phyloP scores from a whole-genome alignment of 371 early-diverging fungal genomes.

The Mycotypha africana region DNA sequence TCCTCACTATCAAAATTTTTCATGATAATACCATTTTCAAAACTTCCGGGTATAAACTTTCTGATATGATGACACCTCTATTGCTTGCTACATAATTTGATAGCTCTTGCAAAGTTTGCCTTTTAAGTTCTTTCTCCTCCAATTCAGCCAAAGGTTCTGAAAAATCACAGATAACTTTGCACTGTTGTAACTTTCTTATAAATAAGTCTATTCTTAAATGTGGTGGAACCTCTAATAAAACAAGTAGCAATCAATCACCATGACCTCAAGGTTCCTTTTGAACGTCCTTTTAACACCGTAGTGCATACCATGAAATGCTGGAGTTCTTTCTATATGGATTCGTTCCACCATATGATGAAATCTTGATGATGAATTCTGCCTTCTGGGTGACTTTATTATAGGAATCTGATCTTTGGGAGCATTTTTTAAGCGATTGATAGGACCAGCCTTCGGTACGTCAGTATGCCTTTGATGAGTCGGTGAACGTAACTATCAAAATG shows the following conservation, averaged over 20 bases:
- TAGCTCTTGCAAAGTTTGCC: slow-evolving; percentile 83
- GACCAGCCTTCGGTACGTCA: slow-evolving; percentile 66
- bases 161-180: slow-evolving; percentile 91
- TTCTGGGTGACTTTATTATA: slow-evolving; percentile 74
- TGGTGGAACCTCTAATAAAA: slow-evolving; percentile 60
- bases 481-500: slow-evolving; percentile 17
- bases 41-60: slow-evolving; percentile 84
- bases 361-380: slow-evolving; percentile 83
- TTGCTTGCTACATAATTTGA: slow-evolving; percentile 88
- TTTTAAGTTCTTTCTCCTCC: slow-evolving; percentile 93
- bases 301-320: slow-evolving; percentile 67
- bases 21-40: slow-evolving; percentile 75
- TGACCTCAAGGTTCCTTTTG: too few species aligned
- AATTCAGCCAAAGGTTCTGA: slow-evolving; percentile 82
- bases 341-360: slow-evolving; percentile 81
- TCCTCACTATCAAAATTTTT: neutral
- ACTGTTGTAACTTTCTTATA: slow-evolving; percentile 86
- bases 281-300: neutral
- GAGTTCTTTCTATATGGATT: slow-evolving; percentile 75
- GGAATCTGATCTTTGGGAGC: slow-evolving; percentile 79
- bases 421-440: slow-evolving; percentile 75
- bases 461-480: slow-evolving; percentile 5
- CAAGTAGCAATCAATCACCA: neutral
- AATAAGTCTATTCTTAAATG: slow-evolving; percentile 76
- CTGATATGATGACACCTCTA: slow-evolving; percentile 80